A percentile compares a stretch with the other conserved stretches of the same genome.
Evolutionary conservation across 2,329 filamentous ascomycete species (phyloP).

Genomic region (Colletotrichum tamarilloi): DNA sequence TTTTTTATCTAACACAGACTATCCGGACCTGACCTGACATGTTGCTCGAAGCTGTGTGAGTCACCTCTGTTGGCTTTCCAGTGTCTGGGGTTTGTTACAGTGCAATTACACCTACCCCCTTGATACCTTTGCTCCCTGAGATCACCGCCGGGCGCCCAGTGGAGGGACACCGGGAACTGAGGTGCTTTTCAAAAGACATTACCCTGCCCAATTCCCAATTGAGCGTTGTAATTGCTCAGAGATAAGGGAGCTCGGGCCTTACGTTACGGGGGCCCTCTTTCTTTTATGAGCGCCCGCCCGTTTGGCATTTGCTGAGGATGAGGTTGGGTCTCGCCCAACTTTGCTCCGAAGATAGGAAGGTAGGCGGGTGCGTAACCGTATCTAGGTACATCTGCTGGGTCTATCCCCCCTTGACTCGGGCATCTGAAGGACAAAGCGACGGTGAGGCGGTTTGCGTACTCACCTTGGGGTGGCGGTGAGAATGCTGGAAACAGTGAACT

Average conservation of each 20-base stretch:
- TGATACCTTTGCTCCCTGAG: neutral
- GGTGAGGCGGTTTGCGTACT: neutral
- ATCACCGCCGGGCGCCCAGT: neutral
- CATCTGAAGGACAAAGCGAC: neutral
- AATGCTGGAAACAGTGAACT: neutral
- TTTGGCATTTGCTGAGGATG: neutral
- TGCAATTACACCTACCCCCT: neutral
- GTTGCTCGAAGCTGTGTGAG: neutral
- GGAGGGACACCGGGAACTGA: too few species aligned
- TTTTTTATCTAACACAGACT: neutral
- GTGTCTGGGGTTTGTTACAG: constrained; percentile 9
- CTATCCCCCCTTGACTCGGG: neutral
- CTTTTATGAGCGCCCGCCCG: neutral
- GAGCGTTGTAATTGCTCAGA: constrained; percentile 34
- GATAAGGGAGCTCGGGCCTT: constrained; percentile 32
- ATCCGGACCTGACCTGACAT: neutral
- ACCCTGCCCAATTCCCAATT: constrained; percentile 16
- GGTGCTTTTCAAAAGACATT: neutral
- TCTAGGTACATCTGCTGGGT: neutral
- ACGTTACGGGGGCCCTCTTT: neutral
- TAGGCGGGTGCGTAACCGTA: neutral
- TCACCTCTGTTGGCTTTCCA: neutral
- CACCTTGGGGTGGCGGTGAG: neutral
- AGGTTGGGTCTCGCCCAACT: neutral
- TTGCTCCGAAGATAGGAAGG: constrained; percentile 9